These are phyloP conservation scores for Stephanodiscus triporus DNA, from an alignment of 108 stramenopile genomes.

Conservation along the genomic window DNA sequence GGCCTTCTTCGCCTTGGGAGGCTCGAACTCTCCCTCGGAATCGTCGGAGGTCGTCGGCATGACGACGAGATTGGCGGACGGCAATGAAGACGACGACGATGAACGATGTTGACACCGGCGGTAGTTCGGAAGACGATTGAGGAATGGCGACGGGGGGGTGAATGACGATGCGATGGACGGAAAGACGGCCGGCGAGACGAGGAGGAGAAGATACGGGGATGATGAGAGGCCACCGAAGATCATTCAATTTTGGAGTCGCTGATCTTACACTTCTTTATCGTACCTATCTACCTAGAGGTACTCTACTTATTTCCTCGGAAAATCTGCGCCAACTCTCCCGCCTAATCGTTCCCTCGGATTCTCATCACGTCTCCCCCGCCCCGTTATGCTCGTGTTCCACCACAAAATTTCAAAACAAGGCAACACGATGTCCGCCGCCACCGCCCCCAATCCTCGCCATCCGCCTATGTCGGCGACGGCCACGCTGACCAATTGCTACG, in stretches of 20 bases:
- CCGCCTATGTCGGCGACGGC: slow-evolving; percentile 53
- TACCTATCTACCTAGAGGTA: too few relatives aligned
- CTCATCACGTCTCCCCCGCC: too few relatives aligned
- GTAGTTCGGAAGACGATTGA: not conserved
- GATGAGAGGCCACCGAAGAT: not conserved
- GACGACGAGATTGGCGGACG: slow-evolving; percentile 2
- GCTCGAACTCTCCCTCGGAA: slow-evolving; percentile 6
- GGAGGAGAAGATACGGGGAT: not conserved
- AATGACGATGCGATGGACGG: slow-evolving; percentile 9
- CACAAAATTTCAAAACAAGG: not conserved
- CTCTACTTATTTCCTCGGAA: too few relatives aligned
- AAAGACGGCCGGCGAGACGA: not conserved
- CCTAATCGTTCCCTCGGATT: too few relatives aligned
- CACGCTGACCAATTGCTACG: slow-evolving; percentile 70
- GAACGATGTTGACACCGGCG: not conserved
- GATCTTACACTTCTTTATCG: too few relatives aligned
- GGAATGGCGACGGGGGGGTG: not conserved
- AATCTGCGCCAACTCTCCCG: too few relatives aligned
- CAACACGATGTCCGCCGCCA: slow-evolving; percentile 7
- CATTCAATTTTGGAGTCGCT: not conserved
- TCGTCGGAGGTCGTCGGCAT: slow-evolving; percentile 14
- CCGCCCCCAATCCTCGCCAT: slow-evolving; percentile 15
- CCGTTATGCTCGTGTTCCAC: too few relatives aligned
- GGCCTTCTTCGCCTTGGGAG: slow-evolving; percentile 18
- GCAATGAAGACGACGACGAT: not conserved